A percentile compares a stretch with the other conserved stretches of the same genome.
phyloP scores from a whole-genome alignment of 2,329 filamentous ascomycete genomes.

The Monosporascus sp. region DNA sequence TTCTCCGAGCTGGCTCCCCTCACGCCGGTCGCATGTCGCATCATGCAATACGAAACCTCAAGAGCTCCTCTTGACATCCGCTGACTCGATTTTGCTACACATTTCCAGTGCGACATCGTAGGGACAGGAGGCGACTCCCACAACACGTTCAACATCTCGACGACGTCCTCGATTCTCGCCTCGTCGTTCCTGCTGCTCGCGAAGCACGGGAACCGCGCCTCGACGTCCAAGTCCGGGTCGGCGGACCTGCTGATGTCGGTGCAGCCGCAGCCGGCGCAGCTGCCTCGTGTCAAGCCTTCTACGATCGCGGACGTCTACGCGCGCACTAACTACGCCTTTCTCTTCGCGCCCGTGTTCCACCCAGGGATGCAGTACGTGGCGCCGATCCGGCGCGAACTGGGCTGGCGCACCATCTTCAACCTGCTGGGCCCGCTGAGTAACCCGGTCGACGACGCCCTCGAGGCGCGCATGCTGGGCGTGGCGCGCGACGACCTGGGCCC shows the following conservation, averaged over 20 bases:
- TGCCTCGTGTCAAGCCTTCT: slow-evolving; percentile 66
- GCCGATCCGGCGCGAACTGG: slow-evolving; percentile 78
- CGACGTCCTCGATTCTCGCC: slow-evolving; percentile 87
- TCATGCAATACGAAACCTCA: not conserved
- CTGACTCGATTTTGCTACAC: not conserved
- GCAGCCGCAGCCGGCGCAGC: slow-evolving; percentile 64
- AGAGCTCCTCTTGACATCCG: not conserved
- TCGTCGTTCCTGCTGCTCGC: slow-evolving; percentile 79
- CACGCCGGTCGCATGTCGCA: too few species aligned
- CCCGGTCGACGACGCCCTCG: slow-evolving; percentile 76
- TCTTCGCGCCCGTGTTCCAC: slow-evolving; percentile 95
- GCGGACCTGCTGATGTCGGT: slow-evolving; percentile 84
- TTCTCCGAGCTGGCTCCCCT: slow-evolving; percentile 4
- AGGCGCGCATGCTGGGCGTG: slow-evolving; percentile 90
- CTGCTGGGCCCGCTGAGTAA: slow-evolving; percentile 89
- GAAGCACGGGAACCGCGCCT: slow-evolving; percentile 95
- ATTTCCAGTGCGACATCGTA: slow-evolving; percentile 75
- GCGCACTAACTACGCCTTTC: slow-evolving; percentile 84
- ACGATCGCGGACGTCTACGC: slow-evolving; percentile 71
- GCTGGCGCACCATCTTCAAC: slow-evolving; percentile 97
- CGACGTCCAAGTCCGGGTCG: slow-evolving; percentile 91
- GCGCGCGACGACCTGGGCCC: slow-evolving; percentile 81
- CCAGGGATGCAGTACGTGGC: slow-evolving; percentile 89
- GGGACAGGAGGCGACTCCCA: slow-evolving; percentile 95
- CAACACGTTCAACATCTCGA: slow-evolving; percentile 98